Conservation (phyloP, 768 basidiomycete genomes). For the Pleurotus ostreatus region DNA sequence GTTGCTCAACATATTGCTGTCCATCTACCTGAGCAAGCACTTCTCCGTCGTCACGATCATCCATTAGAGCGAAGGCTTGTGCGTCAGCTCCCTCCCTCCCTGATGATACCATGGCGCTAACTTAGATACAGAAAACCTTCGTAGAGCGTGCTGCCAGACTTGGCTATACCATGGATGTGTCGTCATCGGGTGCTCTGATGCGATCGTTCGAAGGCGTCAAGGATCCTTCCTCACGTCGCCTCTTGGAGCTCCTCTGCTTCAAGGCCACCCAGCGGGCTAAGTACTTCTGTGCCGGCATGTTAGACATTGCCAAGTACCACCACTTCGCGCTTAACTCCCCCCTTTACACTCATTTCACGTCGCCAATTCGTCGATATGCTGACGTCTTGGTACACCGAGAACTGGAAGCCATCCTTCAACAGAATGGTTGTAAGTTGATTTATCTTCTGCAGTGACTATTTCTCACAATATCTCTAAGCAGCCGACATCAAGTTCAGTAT, state of each 20-base stretch:
- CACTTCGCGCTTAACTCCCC: constrained; percentile 91
- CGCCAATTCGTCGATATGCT: constrained; percentile 89
- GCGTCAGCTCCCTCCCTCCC: constrained; percentile 17
- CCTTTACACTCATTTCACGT: constrained; percentile 91
- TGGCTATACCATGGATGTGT: constrained; percentile 77
- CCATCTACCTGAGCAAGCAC: constrained; percentile 93
- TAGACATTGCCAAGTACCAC: constrained; percentile 96
- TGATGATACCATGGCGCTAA: constrained; percentile 3
- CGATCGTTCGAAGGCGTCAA: constrained; percentile 72
- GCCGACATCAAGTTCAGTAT: constrained; percentile 90
- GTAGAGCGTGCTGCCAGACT: constrained; percentile 77
- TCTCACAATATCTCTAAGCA: constrained; percentile 11
- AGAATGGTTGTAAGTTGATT: constrained; percentile 46
- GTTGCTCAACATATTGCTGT: constrained; percentile 93
- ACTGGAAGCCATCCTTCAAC: constrained; percentile 82
- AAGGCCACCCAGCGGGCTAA: constrained; percentile 95
- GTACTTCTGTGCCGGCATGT: constrained; percentile 99
- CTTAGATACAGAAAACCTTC: constrained; percentile 52
- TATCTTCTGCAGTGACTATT: background rate
- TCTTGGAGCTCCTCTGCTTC: constrained; percentile 80
- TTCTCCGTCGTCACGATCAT: constrained; percentile 89
- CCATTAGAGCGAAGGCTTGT: constrained; percentile 91
- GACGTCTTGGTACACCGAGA: constrained; percentile 96
- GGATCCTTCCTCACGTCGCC: constrained; percentile 67
- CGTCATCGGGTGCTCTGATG: constrained; percentile 80